phyloP scores from a whole-genome alignment of 768 basidiomycete species.

The Tulasnella sp. region DNA sequence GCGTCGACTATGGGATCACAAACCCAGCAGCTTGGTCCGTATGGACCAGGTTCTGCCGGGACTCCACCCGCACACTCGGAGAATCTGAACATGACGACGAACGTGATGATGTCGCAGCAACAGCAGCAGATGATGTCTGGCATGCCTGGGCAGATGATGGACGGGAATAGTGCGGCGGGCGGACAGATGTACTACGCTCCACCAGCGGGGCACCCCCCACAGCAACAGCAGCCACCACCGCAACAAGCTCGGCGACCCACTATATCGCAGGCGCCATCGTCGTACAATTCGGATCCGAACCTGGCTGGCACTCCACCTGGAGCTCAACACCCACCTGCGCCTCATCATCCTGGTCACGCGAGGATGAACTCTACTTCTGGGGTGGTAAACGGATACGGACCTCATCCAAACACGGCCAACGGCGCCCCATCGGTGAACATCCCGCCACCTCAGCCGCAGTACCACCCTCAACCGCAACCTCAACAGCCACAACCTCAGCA shows the following conservation, averaged over 20 bases:
- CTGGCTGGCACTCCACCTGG: not conserved
- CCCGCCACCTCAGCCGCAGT: not conserved
- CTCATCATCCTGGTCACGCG: not conserved
- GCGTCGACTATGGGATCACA: not conserved
- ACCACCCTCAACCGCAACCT: not conserved
- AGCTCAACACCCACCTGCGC: not conserved
- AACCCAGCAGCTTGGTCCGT: constrained; percentile 3
- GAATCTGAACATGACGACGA: not conserved
- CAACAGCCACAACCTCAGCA: not conserved
- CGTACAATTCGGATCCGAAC: not conserved
- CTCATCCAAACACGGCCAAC: not conserved
- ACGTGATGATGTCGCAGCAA: not conserved
- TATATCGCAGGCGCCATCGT: not conserved
- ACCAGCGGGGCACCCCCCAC: not conserved
- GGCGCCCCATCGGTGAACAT: not conserved
- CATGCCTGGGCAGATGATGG: not conserved
- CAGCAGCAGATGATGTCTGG: not conserved
- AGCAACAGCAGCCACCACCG: not conserved
- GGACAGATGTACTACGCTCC: not conserved
- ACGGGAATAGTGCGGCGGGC: not conserved
- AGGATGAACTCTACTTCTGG: not conserved
- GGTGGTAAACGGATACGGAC: not conserved
- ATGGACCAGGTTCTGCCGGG: not conserved
- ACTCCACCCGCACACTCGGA: not conserved
- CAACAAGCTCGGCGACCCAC: not conserved